Conservation (phyloP, 331 rosid genomes). For the Acacia pycnantha region DNA sequence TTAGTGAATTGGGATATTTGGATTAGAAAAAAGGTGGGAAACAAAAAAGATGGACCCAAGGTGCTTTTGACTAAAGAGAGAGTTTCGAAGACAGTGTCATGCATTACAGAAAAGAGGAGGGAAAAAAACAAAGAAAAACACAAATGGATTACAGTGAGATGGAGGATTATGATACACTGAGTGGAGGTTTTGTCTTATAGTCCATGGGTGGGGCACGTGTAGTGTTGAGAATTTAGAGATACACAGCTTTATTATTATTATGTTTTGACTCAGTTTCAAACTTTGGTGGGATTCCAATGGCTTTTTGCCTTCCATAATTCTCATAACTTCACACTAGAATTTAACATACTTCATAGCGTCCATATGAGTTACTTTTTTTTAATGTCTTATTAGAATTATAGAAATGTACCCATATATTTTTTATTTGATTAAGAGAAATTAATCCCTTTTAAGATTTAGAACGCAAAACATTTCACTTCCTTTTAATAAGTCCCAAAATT, state of each 20-base stretch:
- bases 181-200: not conserved
- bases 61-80: conserved; percentile 54
- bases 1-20: conserved; percentile 35
- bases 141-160: conserved; percentile 35
- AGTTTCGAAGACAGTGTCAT: conserved; percentile 26
- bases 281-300: conserved; percentile 24
- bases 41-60: conserved; percentile 43
- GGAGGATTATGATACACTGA: not conserved
- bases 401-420: too few relatives aligned
- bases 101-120: not conserved
- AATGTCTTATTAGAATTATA: too few relatives aligned
- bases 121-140: not conserved
- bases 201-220: conserved; percentile 7
- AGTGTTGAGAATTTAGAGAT: conserved; percentile 1
- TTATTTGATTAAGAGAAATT: too few relatives aligned
- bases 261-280: conserved; percentile 1
- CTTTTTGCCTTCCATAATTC: conserved; percentile 32
- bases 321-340: not conserved
- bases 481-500: too few relatives aligned
- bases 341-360: not conserved
- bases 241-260: not conserved
- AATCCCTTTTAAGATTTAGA: too few relatives aligned
- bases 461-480: too few relatives aligned
- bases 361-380: too few relatives aligned
- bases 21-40: conserved; percentile 26